phyloP scores from a whole-genome alignment of 2,329 filamentous ascomycete genomes.

The Aschersonia sp. region DNA sequence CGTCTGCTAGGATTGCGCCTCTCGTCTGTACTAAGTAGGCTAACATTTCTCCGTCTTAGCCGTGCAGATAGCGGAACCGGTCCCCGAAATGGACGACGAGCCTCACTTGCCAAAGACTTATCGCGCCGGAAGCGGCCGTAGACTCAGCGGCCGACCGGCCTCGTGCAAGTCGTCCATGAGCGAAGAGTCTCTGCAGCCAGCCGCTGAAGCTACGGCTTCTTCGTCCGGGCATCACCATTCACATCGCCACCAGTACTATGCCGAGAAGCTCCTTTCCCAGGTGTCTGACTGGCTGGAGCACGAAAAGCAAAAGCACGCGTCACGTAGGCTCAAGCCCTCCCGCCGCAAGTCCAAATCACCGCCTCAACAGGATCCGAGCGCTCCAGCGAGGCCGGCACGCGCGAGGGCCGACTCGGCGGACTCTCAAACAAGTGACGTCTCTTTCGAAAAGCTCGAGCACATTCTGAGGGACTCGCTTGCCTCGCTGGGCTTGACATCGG shows the following conservation, averaged over 20 bases:
- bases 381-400: constrained; percentile 6
- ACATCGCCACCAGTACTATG: constrained; percentile 23
- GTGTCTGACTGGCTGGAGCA: constrained; percentile 73
- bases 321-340: constrained; percentile 15
- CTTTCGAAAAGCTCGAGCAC: constrained; percentile 65
- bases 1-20: not conserved
- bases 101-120: constrained; percentile 15
- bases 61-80: constrained; percentile 44
- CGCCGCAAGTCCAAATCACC: constrained; percentile 27
- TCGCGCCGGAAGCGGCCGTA: constrained; percentile 16
- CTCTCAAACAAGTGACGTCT: constrained; percentile 55
- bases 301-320: constrained; percentile 47
- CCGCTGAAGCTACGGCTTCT: constrained; percentile 13
- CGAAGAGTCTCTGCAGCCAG: constrained; percentile 14
- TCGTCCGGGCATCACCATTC: constrained; percentile 12
- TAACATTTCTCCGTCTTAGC: constrained; percentile 18
- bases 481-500: constrained; percentile 31
- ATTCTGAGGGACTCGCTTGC: constrained; percentile 60
- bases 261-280: constrained; percentile 52
- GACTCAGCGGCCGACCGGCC: constrained; percentile 18
- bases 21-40: constrained; percentile 4
- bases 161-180: constrained; percentile 32
- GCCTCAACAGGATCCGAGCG: constrained; percentile 11
- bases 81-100: constrained; percentile 20
- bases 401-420: constrained; percentile 39